Conservation (phyloP, 73 alveolate species). For the Paramecium octaurelia region DNA sequence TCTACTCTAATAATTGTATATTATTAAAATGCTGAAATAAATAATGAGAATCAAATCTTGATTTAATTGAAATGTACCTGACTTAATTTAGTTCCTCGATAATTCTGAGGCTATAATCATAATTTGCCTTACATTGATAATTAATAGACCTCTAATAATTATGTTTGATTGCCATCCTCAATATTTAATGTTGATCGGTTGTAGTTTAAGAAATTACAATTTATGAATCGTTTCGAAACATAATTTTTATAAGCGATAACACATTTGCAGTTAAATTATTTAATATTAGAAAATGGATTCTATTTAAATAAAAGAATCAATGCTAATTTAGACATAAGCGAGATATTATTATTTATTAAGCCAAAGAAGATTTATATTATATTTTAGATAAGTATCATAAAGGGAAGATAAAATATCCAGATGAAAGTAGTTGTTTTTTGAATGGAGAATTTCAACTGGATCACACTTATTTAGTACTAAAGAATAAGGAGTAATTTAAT, state of each 20-base stretch:
- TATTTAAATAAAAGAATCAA: not conserved
- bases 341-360: not conserved
- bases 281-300: not conserved
- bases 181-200: no score
- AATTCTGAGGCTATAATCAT: no score
- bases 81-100: no score
- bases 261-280: not conserved
- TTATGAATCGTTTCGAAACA: not conserved
- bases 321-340: not conserved
- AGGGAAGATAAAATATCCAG: not conserved
- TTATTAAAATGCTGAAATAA: no score
- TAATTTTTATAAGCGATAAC: not conserved
- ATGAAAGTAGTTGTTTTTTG: not conserved
- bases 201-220: not conserved
- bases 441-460: not conserved
- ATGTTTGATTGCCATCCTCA: no score
- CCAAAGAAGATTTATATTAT: not conserved
- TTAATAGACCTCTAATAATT: no score
- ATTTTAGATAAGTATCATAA: not conserved
- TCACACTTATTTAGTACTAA: not conserved
- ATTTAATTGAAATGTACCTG: no score
- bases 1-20: no score
- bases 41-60: no score
- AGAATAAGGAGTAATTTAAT: not conserved
- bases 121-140: no score